Base-by-base conservation (phyloP, 495 filamentous ascomycete species). In the Penicillium argentinense region DNA sequence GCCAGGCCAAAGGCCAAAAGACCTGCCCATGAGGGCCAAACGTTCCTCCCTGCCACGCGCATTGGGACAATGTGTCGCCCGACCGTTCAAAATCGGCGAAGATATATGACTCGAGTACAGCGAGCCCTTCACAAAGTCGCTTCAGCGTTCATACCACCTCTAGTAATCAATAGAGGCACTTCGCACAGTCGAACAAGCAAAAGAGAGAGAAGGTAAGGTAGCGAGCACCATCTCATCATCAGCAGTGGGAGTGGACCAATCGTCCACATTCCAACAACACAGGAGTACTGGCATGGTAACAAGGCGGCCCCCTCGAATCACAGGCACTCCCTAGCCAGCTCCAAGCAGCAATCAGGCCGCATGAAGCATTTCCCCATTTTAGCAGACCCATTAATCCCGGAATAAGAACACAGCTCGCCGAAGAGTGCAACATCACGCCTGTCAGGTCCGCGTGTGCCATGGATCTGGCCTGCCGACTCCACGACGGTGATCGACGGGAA, bases 201-300 rank as follows among this genome's bases (percentile, higher is more conserved):
- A 40, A 18, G 39, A 33, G 40, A 33, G 26, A 27, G 30, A 34
- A 32, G 36, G 9, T 14, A 6, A 24, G 14, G 14, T 5, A 29
- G 14, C 16, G n/a, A 29, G 33, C 13, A n/a, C n/a, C n/a, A n/a
- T n/a, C n/a, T n/a, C n/a, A n/a, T n/a, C 32, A n/a, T 9, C 22
- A 42, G 32, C 22, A 39, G 33, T 42, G 33, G 23, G 38, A 16
- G 49, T 57, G 57, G 49, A 51, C 51, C 28, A 8, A 22, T 29
- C 2, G 23, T 25, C 28, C 45, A 47, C 57, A 60, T 60, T 60
- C 57, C 57, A 51, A 29, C 34, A 32, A 33, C 28, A 29, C 42
- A 53, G 49, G 42, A 52, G 53, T 44, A 36, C 46, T 57, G 57
- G 57, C 42, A 60, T 60, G 57, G 53, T 53, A 57, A 60, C 57